Evolutionary conservation across 2,329 filamentous ascomycete species (phyloP), one percentile per base, ranked within the genome.

Genomic region (Penicillium sp.): DNA sequence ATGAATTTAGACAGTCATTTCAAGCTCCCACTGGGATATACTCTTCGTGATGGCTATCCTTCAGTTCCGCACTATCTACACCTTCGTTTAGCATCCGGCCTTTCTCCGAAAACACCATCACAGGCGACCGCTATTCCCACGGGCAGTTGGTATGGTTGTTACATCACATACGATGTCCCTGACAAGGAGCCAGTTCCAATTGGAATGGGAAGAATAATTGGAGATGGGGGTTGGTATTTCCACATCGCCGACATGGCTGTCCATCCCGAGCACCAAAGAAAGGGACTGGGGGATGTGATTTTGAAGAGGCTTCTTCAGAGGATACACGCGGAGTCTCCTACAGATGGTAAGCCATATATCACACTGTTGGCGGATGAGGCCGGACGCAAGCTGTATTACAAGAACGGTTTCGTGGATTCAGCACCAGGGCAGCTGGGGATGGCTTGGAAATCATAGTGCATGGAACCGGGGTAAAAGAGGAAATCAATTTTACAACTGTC

Each of bases 171-270:
- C 54, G 54, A 61, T 5, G 47, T 49, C 6, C 24, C 29, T 11
- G 18, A 53, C 16, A 59, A 54, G n/a, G 45, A 43, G 8, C 21
- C 26, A 46, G 34, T 23, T 24, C 51, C 62, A 1, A 71, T 82
- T 5, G 80, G 70, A 0, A 83, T 82, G 80, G 80, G 79, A 45
- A 75, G 81, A 18, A 69, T 83, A 23, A 69, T 82, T 52, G 77
- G 79, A 11, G 81, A 83, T 56, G 80, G 80, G 6, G 77, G 76
- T 5, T 79, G 80, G 70, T 82, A 82, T 59, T 80, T 82, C 48
- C 68, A 77, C 39, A 72, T 83, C 46, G 75, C 75, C 18, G 80
- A 83, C 60, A 78, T 83, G 66, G 78, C 76, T 2, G 76, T 81
- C n/a, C 68, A 79, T 42, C 77, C 79, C 5, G 71, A 68, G 7